These are phyloP conservation scores for Termitomyces sp. DNA, from an alignment of 768 basidiomycete species.

Conservation along the genomic window DNA sequence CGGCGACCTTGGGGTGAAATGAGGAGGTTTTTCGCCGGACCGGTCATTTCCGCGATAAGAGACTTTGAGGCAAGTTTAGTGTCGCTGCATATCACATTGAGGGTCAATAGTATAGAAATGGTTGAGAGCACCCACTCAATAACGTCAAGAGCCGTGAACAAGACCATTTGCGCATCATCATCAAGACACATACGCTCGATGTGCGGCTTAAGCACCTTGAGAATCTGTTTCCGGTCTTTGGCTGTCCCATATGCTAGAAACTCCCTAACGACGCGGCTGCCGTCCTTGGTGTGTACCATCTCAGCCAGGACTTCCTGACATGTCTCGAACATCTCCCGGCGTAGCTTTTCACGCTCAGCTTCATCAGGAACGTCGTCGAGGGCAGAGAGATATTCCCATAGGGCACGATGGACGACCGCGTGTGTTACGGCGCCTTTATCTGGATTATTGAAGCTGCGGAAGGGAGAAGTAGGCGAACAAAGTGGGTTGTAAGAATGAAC, in stretches of 20 bases:
- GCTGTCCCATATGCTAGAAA: constrained; percentile 80
- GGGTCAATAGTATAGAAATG: neutral
- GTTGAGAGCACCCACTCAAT: constrained; percentile 62
- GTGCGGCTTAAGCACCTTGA: constrained; percentile 87
- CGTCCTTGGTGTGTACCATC: constrained; percentile 92
- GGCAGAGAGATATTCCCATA: constrained; percentile 80
- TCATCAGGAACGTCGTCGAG: constrained; percentile 54
- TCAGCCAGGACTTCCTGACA: constrained; percentile 86
- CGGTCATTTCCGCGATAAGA: constrained; percentile 64
- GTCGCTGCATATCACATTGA: constrained; percentile 49
- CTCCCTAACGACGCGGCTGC: constrained; percentile 80
- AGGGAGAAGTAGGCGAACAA: constrained; percentile 1
- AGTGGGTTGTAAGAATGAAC: constrained; percentile 17
- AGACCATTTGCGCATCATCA: constrained; percentile 84
- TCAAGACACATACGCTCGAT: constrained; percentile 84
- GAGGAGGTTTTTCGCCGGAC: constrained; percentile 52
- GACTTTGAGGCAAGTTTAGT: constrained; percentile 86
- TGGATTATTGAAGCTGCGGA: constrained; percentile 77
- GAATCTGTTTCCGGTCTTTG: constrained; percentile 91
- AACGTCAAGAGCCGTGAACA: constrained; percentile 87
- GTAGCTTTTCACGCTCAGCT: constrained; percentile 65
- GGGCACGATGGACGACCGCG: constrained; percentile 79
- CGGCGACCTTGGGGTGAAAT: constrained; percentile 72
- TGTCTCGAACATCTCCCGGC: constrained; percentile 80
- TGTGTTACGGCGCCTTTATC: constrained; percentile 88